Evolutionary conservation across 1,139 yeast species (phyloP), one percentile per base, ranked within the genome.

Genomic region (Candida gigantensis): DNA sequence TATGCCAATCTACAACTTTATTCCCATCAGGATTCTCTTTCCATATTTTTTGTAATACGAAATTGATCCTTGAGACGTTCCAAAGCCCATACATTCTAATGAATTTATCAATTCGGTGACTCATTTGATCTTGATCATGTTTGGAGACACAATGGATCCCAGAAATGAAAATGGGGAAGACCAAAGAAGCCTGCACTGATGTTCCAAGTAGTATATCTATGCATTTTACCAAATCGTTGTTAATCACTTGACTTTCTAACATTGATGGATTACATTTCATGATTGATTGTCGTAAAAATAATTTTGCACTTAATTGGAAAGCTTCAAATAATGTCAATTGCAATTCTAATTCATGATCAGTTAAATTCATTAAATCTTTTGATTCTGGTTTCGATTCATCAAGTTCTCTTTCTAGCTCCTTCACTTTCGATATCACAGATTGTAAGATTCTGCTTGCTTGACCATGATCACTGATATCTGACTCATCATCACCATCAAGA

Each of bases 81-180:
- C 84, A 77, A 40, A 86, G 84, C 32, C 79, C 78, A 52, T 84
- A 84, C 15, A 84, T 62, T 30, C 71, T 64, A 45, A 80, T 77
- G 49, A 79, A 75, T 25, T 65, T 73, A 17, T 76, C 76, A 44
- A 84, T 74, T 41, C 85, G 64, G 14, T 52, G 55, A 34, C 66
- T 57, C 76, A 84, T 81, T 29, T 62, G 55, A 11, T 58, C 57
- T 15, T 87, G 68, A 45, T 79, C 83, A 24, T 51, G 59, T 4
- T 61, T 58, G 1, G 72, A 62, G 6, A 79, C 74, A 49, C 85
- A 76, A 53, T 81, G 82, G 48, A 85, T 74, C 1, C 94, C 92
- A 1, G 89, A 83, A 23, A 85, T 79, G 52, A 86, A 86, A 44
- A 84, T 59, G 1, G 95, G 95, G 57, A 85, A 84, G 30, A 84